These are phyloP conservation scores for Aspergillus fructus DNA, from an alignment of 2,329 filamentous ascomycete genomes.

Conservation along the genomic window DNA sequence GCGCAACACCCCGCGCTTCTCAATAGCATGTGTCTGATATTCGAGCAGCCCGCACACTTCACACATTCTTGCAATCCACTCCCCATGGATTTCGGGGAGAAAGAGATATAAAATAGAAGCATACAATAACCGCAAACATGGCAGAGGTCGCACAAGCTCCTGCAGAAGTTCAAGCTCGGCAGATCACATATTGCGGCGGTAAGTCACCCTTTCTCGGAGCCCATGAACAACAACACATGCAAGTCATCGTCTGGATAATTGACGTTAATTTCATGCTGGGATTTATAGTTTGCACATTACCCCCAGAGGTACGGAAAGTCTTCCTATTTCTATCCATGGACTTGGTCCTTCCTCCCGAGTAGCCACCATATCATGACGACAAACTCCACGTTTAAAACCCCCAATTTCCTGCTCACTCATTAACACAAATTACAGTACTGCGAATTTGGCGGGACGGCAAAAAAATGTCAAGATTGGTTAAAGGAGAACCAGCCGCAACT, in stretches of 20 bases:
- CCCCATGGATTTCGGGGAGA: neutral
- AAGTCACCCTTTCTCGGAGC: slow-evolving; percentile 23
- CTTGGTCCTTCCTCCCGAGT: neutral
- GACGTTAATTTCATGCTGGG: neutral
- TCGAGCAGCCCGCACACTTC: neutral
- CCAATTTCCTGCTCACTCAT: neutral
- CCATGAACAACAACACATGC: neutral
- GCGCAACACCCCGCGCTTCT: neutral
- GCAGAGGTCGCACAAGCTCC: slow-evolving; percentile 37
- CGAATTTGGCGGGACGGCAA: slow-evolving; percentile 94
- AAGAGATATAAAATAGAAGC: neutral
- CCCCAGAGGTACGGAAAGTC: slow-evolving; percentile 60
- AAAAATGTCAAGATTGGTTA: slow-evolving; percentile 98
- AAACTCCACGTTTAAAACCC: neutral
- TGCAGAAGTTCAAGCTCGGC: slow-evolving; percentile 50
- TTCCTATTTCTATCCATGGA: slow-evolving; percentile 19
- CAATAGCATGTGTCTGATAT: neutral
- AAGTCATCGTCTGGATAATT: neutral
- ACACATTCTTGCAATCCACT: neutral
- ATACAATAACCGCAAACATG: slow-evolving; percentile 21
- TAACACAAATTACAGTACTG: slow-evolving; percentile 70
- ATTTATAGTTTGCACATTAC: slow-evolving; percentile 60
- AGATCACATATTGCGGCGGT: slow-evolving; percentile 64
- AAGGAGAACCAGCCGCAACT: slow-evolving; percentile 69
- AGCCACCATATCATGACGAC: neutral